Base-by-base conservation (phyloP, 345 rosid species). In the Mallotus nudiflorus region DNA sequence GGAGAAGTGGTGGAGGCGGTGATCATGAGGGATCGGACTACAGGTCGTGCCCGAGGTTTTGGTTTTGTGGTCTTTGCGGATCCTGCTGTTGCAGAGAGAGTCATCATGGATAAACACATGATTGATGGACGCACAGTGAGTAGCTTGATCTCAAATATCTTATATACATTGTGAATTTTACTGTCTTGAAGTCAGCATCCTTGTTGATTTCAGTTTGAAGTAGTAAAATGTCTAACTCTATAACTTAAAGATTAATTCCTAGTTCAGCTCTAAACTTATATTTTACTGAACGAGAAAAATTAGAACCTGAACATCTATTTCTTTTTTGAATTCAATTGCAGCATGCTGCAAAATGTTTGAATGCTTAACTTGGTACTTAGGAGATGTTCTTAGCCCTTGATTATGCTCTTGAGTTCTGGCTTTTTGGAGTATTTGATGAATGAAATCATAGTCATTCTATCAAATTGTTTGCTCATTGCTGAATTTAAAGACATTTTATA, bases 21-120 rank as follows among this genome's bases (percentile, higher is more conserved):
- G 80, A 94, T 94, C 87, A 94, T 94, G 96, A 84, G 95, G 81
- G 98, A 94, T 82, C 96, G 98, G 53, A 77, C 87, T 67, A 94
- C 98, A 0, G 95, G 98, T 31, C 94, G 97, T 58, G 97, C 98
- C 46, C 97, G 98, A 75, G 97, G 98, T 67, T 93, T 93, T 28
- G 98, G 98, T 49, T 93, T 94, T 10, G 89, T 94, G 69, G 94
- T 94, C 68, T 91, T 94, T 72, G 82, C 85, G 0, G 98, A 91
- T 89, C 96, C 97, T 68, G 82, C 82, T 78, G 93, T 88, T 71
- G 91, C 97, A 3, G 98, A 89, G 83, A 86, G 95, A 78, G 97
- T 94, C 58, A 88, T 89, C 86, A 80, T 85, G 88, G 97, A 94
- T 52, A 91, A 94, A 88, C 97, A 91, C 81, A 82, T 86, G 61